phyloP scores from a whole-genome alignment of 805 yeast genomes.

The Yarrowia osloensis region DNA sequence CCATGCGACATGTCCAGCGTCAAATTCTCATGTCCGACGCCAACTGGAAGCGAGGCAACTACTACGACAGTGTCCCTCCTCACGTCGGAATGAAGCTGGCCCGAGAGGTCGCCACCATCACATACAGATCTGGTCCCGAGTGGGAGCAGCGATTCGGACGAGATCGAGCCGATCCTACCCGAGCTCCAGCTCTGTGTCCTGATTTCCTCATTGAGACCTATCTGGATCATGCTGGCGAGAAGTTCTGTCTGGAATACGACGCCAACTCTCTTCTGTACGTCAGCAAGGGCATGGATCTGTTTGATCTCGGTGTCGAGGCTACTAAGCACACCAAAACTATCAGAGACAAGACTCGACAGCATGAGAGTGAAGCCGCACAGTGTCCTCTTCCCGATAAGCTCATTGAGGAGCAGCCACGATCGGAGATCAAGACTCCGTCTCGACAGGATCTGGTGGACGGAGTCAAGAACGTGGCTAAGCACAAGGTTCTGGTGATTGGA shows the following conservation, averaged over 20 bases:
- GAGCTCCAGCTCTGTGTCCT: conserved; percentile 86
- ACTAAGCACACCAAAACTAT: conserved; percentile 31
- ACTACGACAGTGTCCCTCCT: conserved; percentile 79
- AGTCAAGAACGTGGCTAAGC: conserved; percentile 59
- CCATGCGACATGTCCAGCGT: conserved; percentile 88
- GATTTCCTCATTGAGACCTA: conserved; percentile 92
- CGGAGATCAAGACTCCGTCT: conserved; percentile 52
- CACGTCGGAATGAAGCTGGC: conserved; percentile 95
- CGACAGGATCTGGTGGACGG: conserved; percentile 66
- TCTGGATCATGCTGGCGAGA: conserved; percentile 92
- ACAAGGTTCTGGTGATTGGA: conserved; percentile 76
- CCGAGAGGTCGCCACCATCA: conserved; percentile 89
- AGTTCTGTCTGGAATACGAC: conserved; percentile 87
- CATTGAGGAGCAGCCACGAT: conserved; percentile 53
- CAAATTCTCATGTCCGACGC: conserved; percentile 94
- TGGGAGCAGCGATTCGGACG: conserved; percentile 94
- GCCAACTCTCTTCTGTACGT: conserved; percentile 85
- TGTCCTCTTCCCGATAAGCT: conserved; percentile 55
- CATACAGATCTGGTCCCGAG: conserved; percentile 94
- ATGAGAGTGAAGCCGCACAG: conserved; percentile 33
- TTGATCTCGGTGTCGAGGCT: conserved; percentile 62
- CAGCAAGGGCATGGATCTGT: conserved; percentile 92
- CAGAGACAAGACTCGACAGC: conserved; percentile 4
- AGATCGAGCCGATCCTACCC: conserved; percentile 75
- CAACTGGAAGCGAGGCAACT: conserved; percentile 89